phyloP scores from a whole-genome alignment of 2,329 filamentous ascomycete genomes.

The Pezicula radicicola region DNA sequence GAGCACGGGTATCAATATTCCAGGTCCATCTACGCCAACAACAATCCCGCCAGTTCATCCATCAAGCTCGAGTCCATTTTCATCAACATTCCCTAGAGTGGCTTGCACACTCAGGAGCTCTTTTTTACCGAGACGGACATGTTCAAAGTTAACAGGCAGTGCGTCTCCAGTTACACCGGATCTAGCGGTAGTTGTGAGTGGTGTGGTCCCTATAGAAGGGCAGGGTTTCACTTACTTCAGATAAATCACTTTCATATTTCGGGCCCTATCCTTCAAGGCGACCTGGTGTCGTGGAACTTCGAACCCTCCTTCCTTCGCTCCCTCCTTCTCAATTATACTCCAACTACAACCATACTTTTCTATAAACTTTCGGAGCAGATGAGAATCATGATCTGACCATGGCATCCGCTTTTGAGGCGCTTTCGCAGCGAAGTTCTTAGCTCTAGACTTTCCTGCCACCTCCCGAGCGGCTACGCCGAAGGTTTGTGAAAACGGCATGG shows the following conservation, averaged over 20 bases:
- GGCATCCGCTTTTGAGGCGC: constrained; percentile 13
- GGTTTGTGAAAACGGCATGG: no score
- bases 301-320: constrained; percentile 23
- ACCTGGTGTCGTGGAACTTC: constrained; percentile 38
- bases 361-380: constrained; percentile 46
- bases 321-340: constrained; percentile 36
- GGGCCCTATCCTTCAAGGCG: constrained; percentile 51
- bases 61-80: neutral
- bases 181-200: no score
- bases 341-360: constrained; percentile 41
- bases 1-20: no score
- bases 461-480: no score
- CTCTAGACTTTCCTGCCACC: constrained; percentile 6
- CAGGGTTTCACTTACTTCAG: constrained; percentile 34
- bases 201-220: no score
- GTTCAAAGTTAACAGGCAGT: constrained; percentile 40
- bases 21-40: neutral
- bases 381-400: constrained; percentile 37
- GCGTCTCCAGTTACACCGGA: no score
- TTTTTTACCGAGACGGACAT: constrained; percentile 38
- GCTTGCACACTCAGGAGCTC: constrained; percentile 29
- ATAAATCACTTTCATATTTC: constrained; percentile 46
- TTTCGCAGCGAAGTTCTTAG: neutral
- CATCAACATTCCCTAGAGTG: constrained; percentile 13
- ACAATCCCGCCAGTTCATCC: neutral